These are phyloP conservation scores for Bipolaris zeicola DNA, from an alignment of 2,329 filamentous ascomycete species.

Conservation along the genomic window DNA sequence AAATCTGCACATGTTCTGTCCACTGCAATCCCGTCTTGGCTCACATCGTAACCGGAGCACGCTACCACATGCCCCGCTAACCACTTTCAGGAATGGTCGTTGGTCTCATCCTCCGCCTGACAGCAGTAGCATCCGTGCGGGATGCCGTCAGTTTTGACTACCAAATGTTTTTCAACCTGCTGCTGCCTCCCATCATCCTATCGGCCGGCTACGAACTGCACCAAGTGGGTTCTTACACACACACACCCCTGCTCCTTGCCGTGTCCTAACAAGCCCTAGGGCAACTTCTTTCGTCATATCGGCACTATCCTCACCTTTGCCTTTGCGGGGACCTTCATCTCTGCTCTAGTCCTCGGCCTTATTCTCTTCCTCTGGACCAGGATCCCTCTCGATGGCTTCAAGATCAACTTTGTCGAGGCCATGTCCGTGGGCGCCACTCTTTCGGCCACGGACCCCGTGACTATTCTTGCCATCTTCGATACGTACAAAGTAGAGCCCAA, in stretches of 20 bases:
- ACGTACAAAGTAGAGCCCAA: constrained; percentile 99
- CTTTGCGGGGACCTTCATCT: constrained; percentile 96
- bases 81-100: constrained; percentile 81
- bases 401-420: constrained; percentile 91
- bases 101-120: constrained; percentile 83
- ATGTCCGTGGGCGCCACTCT: constrained; percentile 96
- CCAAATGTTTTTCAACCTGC: constrained; percentile 98
- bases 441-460: constrained; percentile 95
- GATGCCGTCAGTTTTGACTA: constrained; percentile 96
- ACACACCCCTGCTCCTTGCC: not conserved
- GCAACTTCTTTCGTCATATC: constrained; percentile 98
- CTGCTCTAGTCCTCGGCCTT: constrained; percentile 88
- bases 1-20: constrained; percentile 18
- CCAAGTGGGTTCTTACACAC: constrained; percentile 59
- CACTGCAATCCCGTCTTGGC: constrained; percentile 17
- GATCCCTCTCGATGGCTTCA: constrained; percentile 81
- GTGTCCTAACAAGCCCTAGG: constrained; percentile 49
- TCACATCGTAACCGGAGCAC: constrained; percentile 22
- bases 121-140: constrained; percentile 80
- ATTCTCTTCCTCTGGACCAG: constrained; percentile 89
- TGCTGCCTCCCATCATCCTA: constrained; percentile 97
- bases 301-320: constrained; percentile 97
- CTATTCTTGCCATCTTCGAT: constrained; percentile 98
- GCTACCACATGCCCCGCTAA: constrained; percentile 31
- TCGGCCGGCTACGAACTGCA: constrained; percentile 97